Conservation (phyloP, 2,329 filamentous ascomycete species). For the Fusarium floridanum region DNA sequence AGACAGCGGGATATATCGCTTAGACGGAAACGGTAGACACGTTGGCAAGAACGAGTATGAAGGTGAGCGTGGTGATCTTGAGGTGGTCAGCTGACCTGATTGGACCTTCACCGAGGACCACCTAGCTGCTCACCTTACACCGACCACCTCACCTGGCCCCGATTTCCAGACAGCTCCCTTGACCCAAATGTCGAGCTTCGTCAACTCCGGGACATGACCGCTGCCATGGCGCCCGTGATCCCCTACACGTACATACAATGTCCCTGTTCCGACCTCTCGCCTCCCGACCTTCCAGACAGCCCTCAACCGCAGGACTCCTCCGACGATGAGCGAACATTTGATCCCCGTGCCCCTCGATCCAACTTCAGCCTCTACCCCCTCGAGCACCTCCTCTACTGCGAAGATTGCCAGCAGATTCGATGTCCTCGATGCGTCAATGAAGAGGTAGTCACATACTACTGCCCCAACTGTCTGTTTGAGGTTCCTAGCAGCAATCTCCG, state of each 20-base stretch:
- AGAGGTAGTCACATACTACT: constrained; percentile 95
- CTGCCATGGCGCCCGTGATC: constrained; percentile 63
- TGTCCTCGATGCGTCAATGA: constrained; percentile 93
- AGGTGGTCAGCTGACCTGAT: constrained; percentile 9
- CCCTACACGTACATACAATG: constrained; percentile 78
- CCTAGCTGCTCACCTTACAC: constrained; percentile 30
- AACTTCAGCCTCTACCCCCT: constrained; percentile 94
- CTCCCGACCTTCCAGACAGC: constrained; percentile 49
- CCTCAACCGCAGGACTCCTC: constrained; percentile 53
- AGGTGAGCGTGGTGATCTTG: background rate
- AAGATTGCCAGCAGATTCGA: constrained; percentile 96
- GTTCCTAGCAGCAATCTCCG: constrained; percentile 93
- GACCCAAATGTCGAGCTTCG: constrained; percentile 27
- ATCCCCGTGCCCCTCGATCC: constrained; percentile 85
- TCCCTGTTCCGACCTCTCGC: constrained; percentile 68
- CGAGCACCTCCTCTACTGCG: constrained; percentile 94
- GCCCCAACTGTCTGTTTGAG: constrained; percentile 95
- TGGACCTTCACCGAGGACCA: constrained; percentile 24
- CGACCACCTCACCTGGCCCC: constrained; percentile 22
- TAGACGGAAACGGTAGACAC: background rate
- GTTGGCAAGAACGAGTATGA: background rate
- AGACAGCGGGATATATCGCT: background rate
- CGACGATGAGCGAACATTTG: constrained; percentile 84
- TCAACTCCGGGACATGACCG: constrained; percentile 25
- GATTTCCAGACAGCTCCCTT: constrained; percentile 39